These are phyloP conservation scores for Dictyostelium citrinum DNA, from an alignment of 78 protist species.

Conservation along the genomic window DNA sequence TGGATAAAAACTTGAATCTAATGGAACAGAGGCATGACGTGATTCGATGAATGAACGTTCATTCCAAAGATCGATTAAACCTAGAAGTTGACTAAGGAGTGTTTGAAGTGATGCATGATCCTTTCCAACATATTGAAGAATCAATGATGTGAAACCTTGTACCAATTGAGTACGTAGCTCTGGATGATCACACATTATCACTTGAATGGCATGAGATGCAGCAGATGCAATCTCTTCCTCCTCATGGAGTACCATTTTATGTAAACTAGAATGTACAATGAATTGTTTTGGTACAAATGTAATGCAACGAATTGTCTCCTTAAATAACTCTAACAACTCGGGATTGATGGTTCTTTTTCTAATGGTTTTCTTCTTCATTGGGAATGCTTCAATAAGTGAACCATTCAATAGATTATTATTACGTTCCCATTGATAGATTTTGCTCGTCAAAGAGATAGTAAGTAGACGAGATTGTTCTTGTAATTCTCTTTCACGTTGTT, in stretches of 20 bases:
- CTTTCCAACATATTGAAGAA: constrained; percentile 45
- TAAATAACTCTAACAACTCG: constrained; percentile 30
- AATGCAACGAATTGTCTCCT: constrained; percentile 46
- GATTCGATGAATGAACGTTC: constrained; percentile 71
- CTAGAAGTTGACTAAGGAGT: constrained; percentile 14
- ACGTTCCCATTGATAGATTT: constrained; percentile 44
- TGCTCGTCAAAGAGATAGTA: not conserved
- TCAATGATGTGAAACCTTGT: constrained; percentile 56
- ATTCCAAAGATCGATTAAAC: constrained; percentile 72
- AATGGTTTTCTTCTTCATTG: constrained; percentile 24
- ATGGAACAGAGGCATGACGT: constrained; percentile 47
- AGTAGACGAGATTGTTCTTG: not conserved
- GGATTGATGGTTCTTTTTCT: constrained; percentile 19
- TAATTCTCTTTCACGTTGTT: constrained; percentile 53
- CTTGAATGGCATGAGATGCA: constrained; percentile 72
- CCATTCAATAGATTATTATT: not conserved
- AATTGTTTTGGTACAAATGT: constrained; percentile 58
- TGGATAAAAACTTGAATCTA: constrained; percentile 52
- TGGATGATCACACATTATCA: constrained; percentile 72
- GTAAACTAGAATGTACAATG: not conserved
- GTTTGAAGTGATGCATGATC: constrained; percentile 59
- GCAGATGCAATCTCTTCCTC: constrained; percentile 64
- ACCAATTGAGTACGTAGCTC: constrained; percentile 34
- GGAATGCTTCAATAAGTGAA: constrained; percentile 9
- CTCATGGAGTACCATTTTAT: constrained; percentile 38